A percentile compares a stretch with the other conserved stretches of the same genome.
phyloP scores from a whole-genome alignment of 2,329 filamentous ascomycete species.

The Alternaria burnsii region DNA sequence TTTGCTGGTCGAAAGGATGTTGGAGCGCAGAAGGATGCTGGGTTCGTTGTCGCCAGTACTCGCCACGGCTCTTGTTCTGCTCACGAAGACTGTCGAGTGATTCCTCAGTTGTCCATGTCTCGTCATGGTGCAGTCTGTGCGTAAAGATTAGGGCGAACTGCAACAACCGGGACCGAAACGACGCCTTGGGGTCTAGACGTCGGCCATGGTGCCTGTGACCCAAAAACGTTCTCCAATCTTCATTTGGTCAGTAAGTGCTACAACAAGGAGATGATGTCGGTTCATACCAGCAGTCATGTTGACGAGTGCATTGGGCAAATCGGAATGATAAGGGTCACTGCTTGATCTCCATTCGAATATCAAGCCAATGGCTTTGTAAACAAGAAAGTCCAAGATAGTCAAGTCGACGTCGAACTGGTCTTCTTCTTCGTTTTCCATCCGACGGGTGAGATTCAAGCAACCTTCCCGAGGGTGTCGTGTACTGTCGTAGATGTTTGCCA shows the following conservation, averaged over 20 bases:
- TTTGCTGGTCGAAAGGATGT: slow-evolving; percentile 35
- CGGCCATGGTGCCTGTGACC: slow-evolving; percentile 50
- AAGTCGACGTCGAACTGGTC: slow-evolving; percentile 60
- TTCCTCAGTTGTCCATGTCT: slow-evolving; percentile 49
- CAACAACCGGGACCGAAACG: slow-evolving; percentile 60
- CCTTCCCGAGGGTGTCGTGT: slow-evolving; percentile 37
- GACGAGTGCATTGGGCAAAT: slow-evolving; percentile 42
- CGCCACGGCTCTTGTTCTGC: slow-evolving; percentile 47
- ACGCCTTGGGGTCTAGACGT: slow-evolving; percentile 50
- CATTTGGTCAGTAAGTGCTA: background rate
- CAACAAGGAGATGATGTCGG: slow-evolving; percentile 5
- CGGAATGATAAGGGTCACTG: slow-evolving; percentile 41
- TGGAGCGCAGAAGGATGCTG: slow-evolving; percentile 32
- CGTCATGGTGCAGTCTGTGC: slow-evolving; percentile 50
- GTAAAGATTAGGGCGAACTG: slow-evolving; percentile 58
- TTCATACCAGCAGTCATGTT: slow-evolving; percentile 44
- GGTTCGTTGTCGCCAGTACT: slow-evolving; percentile 33
- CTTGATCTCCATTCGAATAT: slow-evolving; percentile 51
- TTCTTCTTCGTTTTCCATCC: slow-evolving; percentile 46
- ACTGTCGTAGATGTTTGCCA: slow-evolving; percentile 26
- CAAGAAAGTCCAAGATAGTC: slow-evolving; percentile 66
- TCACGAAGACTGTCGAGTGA: slow-evolving; percentile 49
- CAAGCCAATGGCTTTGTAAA: slow-evolving; percentile 56
- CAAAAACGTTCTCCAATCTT: slow-evolving; percentile 57
- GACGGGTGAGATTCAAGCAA: slow-evolving; percentile 42